Evolutionary conservation across 805 yeast species (phyloP), one percentile per base, ranked within the genome.

Genomic region (Dipodascus albidus): DNA sequence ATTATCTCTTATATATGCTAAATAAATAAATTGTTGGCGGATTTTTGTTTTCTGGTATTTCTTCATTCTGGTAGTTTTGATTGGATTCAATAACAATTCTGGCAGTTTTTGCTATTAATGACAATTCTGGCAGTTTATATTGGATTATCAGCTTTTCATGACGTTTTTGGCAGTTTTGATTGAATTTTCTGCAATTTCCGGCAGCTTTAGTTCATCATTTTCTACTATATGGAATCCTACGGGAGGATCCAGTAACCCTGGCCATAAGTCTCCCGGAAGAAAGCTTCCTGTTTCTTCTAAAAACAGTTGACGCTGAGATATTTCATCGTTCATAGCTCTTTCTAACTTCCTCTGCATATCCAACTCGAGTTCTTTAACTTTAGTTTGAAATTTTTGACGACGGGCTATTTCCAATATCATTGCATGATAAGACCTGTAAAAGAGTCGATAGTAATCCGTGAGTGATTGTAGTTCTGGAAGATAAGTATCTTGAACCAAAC

Each of bases 251-350:
- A 69, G 66, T 42, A 74, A 65, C 2, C 74, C 73, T 0, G 72
- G 68, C 80, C 80, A 78, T 2, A 79, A 66, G 55, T 77, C 78
- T 48, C 65, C 70, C 0, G 90, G 90, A 14, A 83, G 66, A 57
- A 65, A 83, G 44, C 75, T 76, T 0, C 82, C 83, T 64, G 81
- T 72, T 3, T 67, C 62, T 1, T 62, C 58, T 48, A 80, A 57
- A 57, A 83, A 83, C 9, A 60, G 52, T 19, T 68, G 60, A 44
- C 86, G 68, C 11, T 65, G 62, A 1, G 61, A 62, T 38, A 64
- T 62, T 56, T 83, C 89, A 1, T 74, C 72, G 2, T 64, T 61
- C 51, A 73, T 70, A 2, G 79, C 59, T 2, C 61, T 52, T 15
- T 67, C 58, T 15, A 83, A 60, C 48, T 71, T 69, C 0, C 59